Evolutionary conservation across 352 stramenopile species (phyloP).

Genomic region (Phytophthora vignae): DNA sequence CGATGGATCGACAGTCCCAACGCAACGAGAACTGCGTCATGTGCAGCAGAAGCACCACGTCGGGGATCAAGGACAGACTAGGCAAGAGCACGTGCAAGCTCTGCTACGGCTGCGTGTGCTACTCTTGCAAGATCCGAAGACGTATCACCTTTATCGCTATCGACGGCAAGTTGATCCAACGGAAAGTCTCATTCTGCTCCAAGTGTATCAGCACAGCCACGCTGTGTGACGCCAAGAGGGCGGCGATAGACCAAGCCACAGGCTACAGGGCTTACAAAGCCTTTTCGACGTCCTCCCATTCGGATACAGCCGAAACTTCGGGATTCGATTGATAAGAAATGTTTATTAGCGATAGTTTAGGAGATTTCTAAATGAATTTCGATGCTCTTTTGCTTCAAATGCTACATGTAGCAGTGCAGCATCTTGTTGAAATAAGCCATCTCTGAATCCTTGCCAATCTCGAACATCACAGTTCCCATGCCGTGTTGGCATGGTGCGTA

Average conservation of each 20-base stretch:
- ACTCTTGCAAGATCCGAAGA: conserved; percentile 40
- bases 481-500: too few species aligned
- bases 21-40: conserved; percentile 31
- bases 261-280: conserved; percentile 35
- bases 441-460: too few species aligned
- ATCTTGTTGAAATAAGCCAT: too few species aligned
- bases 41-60: conserved; percentile 33
- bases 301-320: conserved; percentile 5
- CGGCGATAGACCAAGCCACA: conserved; percentile 27
- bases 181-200: conserved; percentile 44
- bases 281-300: conserved; percentile 27
- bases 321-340: neutral
- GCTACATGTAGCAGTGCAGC: too few species aligned
- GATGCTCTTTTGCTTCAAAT: too few species aligned
- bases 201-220: conserved; percentile 40
- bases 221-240: conserved; percentile 24
- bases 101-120: conserved; percentile 39
- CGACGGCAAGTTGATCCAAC: conserved; percentile 38
- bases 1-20: conserved; percentile 13
- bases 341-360: neutral
- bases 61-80: conserved; percentile 20
- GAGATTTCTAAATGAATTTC: neutral
- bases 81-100: conserved; percentile 29
- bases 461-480: too few species aligned
- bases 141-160: conserved; percentile 43